Evolutionary conservation across 1,284 basidiomycete genomes (phyloP).

Genomic region (Meira nashicola): DNA sequence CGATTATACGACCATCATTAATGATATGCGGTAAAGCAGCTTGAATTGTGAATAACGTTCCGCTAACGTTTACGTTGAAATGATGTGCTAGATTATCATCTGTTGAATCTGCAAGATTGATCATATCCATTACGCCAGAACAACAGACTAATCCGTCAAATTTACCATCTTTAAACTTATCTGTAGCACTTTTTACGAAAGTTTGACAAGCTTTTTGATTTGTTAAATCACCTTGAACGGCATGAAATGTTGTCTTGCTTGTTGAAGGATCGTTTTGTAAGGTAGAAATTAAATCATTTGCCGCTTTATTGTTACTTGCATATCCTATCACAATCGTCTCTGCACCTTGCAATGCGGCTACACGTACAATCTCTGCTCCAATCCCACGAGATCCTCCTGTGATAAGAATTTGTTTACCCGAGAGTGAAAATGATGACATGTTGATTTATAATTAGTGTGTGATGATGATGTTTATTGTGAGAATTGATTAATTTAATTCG

Average conservation of each 20-base stretch:
- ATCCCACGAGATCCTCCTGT: slow-evolving; percentile 64
- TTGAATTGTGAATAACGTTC: slow-evolving; percentile 61
- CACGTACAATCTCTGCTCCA: slow-evolving; percentile 60
- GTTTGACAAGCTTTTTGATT: background rate
- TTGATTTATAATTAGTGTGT: too few species aligned
- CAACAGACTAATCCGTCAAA: slow-evolving; percentile 35
- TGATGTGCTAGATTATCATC: background rate
- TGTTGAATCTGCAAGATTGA: background rate
- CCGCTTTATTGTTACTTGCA: background rate
- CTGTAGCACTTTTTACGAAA: background rate
- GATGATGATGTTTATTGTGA: too few species aligned
- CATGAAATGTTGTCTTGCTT: background rate
- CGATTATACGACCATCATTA: slow-evolving; percentile 60
- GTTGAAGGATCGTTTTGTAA: background rate
- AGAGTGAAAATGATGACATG: slow-evolving; percentile 10
- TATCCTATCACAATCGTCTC: background rate
- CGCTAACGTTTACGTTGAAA: slow-evolving; percentile 60
- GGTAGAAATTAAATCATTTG: background rate
- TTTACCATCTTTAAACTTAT: slow-evolving; percentile 50
- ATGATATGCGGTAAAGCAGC: slow-evolving; percentile 21
- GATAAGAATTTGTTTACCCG: slow-evolving; percentile 51
- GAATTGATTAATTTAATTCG: too few species aligned
- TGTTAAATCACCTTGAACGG: slow-evolving; percentile 2
- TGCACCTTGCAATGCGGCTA: slow-evolving; percentile 54
- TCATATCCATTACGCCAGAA: background rate